Evolutionary conservation across 768 basidiomycete species (phyloP).

Genomic region (Pulveroboletus frians): DNA sequence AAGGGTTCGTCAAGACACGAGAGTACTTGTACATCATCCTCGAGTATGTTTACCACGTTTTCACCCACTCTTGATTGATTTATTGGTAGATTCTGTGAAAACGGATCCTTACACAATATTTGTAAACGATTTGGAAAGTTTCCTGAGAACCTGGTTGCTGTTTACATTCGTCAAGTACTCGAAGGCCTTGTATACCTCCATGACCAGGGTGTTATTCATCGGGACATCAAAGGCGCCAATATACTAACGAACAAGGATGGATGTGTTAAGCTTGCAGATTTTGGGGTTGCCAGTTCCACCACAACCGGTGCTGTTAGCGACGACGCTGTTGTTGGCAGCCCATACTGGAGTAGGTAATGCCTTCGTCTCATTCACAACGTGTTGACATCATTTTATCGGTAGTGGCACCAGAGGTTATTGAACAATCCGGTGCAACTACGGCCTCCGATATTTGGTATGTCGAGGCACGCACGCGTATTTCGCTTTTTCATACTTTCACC

Average conservation of each 20-base stretch:
- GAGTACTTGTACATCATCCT: conserved; percentile 96
- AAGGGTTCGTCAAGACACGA: conserved; percentile 92
- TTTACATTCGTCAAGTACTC: conserved; percentile 94
- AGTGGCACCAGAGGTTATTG: conserved; percentile 99
- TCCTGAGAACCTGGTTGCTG: conserved; percentile 92
- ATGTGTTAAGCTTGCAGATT: conserved; percentile 97
- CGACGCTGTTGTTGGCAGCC: conserved; percentile 93
- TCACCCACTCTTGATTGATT: conserved; percentile 6
- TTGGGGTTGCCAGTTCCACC: conserved; percentile 86
- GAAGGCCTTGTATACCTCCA: conserved; percentile 96
- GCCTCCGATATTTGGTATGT: conserved; percentile 92
- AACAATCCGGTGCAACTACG: conserved; percentile 94
- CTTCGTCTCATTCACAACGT: not conserved
- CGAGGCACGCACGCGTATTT: not conserved
- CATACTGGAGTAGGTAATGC: conserved; percentile 86
- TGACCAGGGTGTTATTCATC: conserved; percentile 98
- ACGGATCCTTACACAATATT: conserved; percentile 92
- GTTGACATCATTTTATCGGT: conserved; percentile 8
- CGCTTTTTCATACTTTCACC: conserved; percentile 2
- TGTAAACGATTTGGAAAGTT: conserved; percentile 98
- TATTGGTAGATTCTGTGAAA: conserved; percentile 81
- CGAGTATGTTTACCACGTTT: conserved; percentile 50
- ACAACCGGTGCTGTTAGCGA: conserved; percentile 72
- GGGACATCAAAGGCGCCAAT: conserved; percentile 99
- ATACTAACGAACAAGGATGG: conserved; percentile 99